Evolutionary conservation across 2,329 filamentous ascomycete genomes (phyloP).

Genomic region (Hirsutella minnesotensis): DNA sequence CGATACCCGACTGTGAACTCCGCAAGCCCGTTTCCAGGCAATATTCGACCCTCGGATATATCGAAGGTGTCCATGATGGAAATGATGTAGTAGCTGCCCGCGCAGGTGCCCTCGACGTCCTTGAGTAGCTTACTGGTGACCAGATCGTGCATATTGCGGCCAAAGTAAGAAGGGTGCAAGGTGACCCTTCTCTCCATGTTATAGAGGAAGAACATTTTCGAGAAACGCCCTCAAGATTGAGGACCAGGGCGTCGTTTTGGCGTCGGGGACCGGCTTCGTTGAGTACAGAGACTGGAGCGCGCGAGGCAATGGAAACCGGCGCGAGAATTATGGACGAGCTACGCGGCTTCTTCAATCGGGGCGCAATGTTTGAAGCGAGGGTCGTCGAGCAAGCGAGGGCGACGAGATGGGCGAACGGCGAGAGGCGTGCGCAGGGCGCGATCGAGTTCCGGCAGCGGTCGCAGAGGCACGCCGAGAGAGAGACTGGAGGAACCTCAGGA

Average conservation of each 20-base stretch:
- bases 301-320: too few relatives aligned
- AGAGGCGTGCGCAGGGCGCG: not conserved
- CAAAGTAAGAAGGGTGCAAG: slow-evolving; percentile 94
- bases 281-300: too few relatives aligned
- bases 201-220: slow-evolving; percentile 91
- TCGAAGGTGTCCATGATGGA: slow-evolving; percentile 96
- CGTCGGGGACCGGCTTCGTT: too few relatives aligned
- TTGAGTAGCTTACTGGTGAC: slow-evolving; percentile 81
- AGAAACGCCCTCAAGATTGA: not conserved
- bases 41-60: slow-evolving; percentile 83
- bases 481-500: not conserved
- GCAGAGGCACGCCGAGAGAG: not conserved
- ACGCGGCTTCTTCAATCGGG: not conserved
- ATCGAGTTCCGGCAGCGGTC: not conserved
- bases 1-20: slow-evolving; percentile 93
- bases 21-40: slow-evolving; percentile 82
- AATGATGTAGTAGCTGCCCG: slow-evolving; percentile 93
- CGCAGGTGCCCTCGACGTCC: slow-evolving; percentile 91
- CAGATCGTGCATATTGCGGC: slow-evolving; percentile 82
- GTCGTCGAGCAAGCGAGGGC: not conserved
- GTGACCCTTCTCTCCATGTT: slow-evolving; percentile 92
- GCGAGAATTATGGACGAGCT: too few relatives aligned
- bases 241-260: too few relatives aligned
- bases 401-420: not conserved
- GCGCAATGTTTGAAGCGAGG: not conserved